phyloP scores from a whole-genome alignment of 2,329 filamentous ascomycete species.

The Colletotrichum tropicale region DNA sequence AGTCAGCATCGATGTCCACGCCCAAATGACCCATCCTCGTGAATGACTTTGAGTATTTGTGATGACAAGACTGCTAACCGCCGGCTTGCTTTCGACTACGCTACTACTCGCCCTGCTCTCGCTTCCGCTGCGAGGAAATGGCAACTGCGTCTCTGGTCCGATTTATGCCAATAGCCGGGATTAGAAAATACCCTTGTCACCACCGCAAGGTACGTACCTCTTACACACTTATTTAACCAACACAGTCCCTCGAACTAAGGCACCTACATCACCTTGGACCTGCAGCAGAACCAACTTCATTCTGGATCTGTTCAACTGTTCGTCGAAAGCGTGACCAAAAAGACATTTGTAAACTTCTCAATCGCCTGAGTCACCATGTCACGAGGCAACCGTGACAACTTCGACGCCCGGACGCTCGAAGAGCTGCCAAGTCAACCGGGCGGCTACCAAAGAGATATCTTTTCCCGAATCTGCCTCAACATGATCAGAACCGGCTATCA shows the following conservation, averaged over 20 bases:
- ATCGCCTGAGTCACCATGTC: too few species aligned
- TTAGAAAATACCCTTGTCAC: background rate
- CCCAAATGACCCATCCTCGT: background rate
- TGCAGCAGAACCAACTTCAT: too few species aligned
- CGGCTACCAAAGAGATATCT: background rate
- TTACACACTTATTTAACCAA: background rate
- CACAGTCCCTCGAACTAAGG: background rate
- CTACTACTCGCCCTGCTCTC: background rate
- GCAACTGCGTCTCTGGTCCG: background rate
- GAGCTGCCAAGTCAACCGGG: background rate
- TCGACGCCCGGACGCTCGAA: background rate
- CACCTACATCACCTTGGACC: too few species aligned
- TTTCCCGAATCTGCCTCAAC: background rate
- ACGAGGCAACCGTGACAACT: too few species aligned
- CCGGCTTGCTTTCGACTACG: background rate
- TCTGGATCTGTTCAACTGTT: too few species aligned
- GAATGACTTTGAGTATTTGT: background rate
- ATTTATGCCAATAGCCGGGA: background rate
- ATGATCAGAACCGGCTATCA: constrained; percentile 1
- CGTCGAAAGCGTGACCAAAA: too few species aligned
- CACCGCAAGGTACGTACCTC: background rate
- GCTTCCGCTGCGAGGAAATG: background rate
- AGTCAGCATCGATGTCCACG: background rate
- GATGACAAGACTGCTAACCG: background rate
- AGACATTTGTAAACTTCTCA: too few species aligned